Conservation (phyloP, 768 basidiomycete species). For the Tricholoma saponaceum region DNA sequence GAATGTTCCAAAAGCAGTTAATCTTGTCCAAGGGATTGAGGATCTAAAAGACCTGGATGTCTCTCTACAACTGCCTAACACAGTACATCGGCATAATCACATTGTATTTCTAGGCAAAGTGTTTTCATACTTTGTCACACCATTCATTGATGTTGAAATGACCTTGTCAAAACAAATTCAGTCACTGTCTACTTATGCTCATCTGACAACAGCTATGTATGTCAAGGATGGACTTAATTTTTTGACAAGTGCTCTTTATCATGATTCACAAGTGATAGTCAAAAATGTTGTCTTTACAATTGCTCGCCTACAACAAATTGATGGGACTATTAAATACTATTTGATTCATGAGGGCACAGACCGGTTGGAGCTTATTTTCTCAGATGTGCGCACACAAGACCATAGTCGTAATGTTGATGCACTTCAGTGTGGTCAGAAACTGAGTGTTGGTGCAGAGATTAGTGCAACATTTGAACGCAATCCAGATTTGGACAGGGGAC, state of each 20-base stretch:
- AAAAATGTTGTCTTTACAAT: constrained; percentile 20
- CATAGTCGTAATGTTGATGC: constrained; percentile 20
- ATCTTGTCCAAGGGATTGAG: constrained; percentile 11
- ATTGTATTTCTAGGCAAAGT: background rate
- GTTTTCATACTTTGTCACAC: background rate
- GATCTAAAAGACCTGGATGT: background rate
- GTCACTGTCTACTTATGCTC: background rate
- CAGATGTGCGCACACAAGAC: constrained; percentile 15
- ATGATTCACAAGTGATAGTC: constrained; percentile 20
- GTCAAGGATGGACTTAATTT: constrained; percentile 9
- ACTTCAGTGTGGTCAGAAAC: constrained; percentile 17
- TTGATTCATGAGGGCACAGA: constrained; percentile 22
- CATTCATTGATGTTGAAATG: background rate
- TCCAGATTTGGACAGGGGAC: background rate
- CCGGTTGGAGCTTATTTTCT: constrained; percentile 23
- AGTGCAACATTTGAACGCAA: constrained; percentile 6
- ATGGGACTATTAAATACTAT: constrained; percentile 4
- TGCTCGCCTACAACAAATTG: constrained; percentile 14
- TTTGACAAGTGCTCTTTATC: constrained; percentile 19
- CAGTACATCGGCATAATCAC: background rate
- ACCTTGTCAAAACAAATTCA: background rate
- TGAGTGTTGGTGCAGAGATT: constrained; percentile 13
- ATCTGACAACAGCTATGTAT: constrained; percentile 9
- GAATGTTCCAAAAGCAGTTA: constrained; percentile 20
- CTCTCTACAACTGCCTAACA: background rate